Evolutionary conservation across 2,329 filamentous ascomycete species (phyloP).

Genomic region (Penicillium paneum): DNA sequence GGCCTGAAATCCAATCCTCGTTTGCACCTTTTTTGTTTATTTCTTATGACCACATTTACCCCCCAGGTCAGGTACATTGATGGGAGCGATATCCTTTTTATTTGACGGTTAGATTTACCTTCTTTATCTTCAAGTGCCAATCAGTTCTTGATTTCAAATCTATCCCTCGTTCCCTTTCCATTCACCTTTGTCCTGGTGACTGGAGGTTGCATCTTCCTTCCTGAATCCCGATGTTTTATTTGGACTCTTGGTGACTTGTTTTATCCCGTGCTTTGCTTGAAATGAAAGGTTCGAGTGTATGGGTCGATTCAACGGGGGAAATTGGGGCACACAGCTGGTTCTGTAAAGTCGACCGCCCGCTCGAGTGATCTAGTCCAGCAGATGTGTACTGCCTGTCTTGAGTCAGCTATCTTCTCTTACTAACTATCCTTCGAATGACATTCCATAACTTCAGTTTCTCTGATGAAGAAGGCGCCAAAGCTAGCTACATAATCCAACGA

Average conservation of each 20-base stretch:
- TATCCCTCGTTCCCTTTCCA: conserved; percentile 5
- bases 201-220: background rate
- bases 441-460: background rate
- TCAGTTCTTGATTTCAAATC: conserved; percentile 6
- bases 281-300: background rate
- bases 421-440: background rate
- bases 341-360: background rate
- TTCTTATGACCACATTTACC: conserved; percentile 8
- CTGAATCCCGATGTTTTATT: background rate
- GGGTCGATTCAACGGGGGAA: background rate
- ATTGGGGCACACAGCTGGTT: background rate
- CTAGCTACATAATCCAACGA: background rate
- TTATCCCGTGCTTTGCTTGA: background rate
- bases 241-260: background rate
- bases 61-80: conserved; percentile 7
- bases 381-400: background rate
- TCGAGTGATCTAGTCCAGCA: background rate
- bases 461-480: background rate
- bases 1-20: conserved; percentile 25
- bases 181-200: background rate
- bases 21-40: conserved; percentile 23
- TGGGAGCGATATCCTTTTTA: conserved; percentile 7
- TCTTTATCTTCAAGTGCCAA: conserved; percentile 7
- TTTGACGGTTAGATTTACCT: conserved; percentile 7
- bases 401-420: background rate